Conservation (phyloP, 2,329 filamentous ascomycete species). For the Lasiodiplodia sp. region DNA sequence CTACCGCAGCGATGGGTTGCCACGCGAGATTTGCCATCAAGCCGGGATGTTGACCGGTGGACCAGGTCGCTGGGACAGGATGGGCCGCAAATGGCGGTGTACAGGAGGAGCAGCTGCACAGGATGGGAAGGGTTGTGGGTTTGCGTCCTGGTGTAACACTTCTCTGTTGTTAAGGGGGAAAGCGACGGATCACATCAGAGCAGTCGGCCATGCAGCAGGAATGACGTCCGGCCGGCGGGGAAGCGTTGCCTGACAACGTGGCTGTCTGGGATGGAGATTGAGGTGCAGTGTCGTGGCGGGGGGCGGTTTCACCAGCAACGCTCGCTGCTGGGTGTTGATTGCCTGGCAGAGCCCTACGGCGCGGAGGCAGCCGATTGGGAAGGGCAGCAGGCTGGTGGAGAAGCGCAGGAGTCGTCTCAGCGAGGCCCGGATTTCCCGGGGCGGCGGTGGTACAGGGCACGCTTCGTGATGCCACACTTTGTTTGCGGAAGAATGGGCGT, state of each 20-base stretch:
- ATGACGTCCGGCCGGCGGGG: constrained; percentile 23
- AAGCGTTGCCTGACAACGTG: constrained; percentile 26
- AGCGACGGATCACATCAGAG: constrained; percentile 21
- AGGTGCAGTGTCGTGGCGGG: constrained; percentile 6
- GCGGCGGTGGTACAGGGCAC: constrained; percentile 26
- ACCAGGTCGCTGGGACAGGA: constrained; percentile 28
- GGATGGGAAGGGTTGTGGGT: background rate
- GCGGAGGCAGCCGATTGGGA: constrained; percentile 6
- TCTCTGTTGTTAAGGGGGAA: background rate
- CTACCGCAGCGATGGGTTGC: constrained; percentile 30
- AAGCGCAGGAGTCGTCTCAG: constrained; percentile 13
- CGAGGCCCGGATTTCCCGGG: constrained; percentile 18
- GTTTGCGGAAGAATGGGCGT: constrained; percentile 27
- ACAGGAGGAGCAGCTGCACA: constrained; percentile 19
- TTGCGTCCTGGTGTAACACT: constrained; percentile 24
- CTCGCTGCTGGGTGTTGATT: constrained; percentile 6
- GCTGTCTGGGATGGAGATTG: constrained; percentile 22
- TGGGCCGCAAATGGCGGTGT: constrained; percentile 28
- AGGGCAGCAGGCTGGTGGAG: background rate
- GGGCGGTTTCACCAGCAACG: constrained; percentile 26
- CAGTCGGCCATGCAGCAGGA: constrained; percentile 1
- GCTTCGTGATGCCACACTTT: constrained; percentile 27
- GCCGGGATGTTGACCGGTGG: constrained; percentile 15
- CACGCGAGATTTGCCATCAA: constrained; percentile 31
- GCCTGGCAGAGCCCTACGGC: constrained; percentile 11